phyloP scores from a whole-genome alignment of 192 early-diverging fungal species.

The Coemansia sp. region DNA sequence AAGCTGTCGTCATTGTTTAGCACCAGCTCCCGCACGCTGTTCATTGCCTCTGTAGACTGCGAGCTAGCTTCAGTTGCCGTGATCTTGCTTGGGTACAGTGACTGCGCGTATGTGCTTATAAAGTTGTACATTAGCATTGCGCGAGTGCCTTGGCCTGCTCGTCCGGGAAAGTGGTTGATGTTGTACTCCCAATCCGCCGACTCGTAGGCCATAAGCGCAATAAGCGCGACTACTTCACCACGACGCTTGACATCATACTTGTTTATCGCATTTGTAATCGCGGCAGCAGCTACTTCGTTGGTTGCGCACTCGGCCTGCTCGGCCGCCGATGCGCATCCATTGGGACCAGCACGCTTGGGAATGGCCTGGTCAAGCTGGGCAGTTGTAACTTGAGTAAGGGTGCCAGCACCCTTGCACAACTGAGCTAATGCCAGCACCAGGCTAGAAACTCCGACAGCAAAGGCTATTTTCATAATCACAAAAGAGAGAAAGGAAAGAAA shows the following conservation, averaged over 20 bases:
- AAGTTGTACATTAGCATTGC: constrained; percentile 53
- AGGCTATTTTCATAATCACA: constrained; percentile 10
- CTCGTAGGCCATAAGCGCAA: constrained; percentile 48
- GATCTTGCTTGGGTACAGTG: constrained; percentile 18
- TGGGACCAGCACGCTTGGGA: constrained; percentile 6
- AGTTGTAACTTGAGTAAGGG: background rate
- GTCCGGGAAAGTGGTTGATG: constrained; percentile 45
- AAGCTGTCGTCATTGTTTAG: constrained; percentile 49
- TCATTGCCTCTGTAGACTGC: constrained; percentile 4
- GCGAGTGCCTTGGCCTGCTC: constrained; percentile 44
- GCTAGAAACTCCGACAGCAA: constrained; percentile 3
- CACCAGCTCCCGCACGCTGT: constrained; percentile 32
- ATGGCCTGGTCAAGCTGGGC: constrained; percentile 10
- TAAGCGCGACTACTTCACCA: constrained; percentile 34
- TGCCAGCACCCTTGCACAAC: background rate
- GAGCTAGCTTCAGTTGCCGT: constrained; percentile 1
- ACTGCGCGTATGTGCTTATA: constrained; percentile 31
- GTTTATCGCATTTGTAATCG: constrained; percentile 35
- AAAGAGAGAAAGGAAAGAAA: background rate
- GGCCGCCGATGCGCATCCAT: constrained; percentile 6
- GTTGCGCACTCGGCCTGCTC: constrained; percentile 29
- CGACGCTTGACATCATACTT: constrained; percentile 38
- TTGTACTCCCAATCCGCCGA: constrained; percentile 50
- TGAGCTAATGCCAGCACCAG: background rate
- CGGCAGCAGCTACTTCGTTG: constrained; percentile 20